A percentile compares a stretch with the other conserved stretches of the same genome.
phyloP scores from a whole-genome alignment of 306 rosid genomes.

The Gillenia trifoliata region DNA sequence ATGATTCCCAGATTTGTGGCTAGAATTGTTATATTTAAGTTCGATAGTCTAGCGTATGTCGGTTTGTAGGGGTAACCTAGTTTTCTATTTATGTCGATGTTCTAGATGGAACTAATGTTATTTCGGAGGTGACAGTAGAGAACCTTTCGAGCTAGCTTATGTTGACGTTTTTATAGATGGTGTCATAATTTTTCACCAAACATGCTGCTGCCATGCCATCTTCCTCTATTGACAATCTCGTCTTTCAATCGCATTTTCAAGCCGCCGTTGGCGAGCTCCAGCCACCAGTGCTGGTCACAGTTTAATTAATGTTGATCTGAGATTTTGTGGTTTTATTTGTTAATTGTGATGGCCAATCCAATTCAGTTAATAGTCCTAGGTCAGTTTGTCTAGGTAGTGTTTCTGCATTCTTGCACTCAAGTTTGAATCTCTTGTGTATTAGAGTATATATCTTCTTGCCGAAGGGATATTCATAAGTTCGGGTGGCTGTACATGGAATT shows the following conservation, averaged over 20 bases:
- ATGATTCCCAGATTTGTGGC: constrained; percentile 32
- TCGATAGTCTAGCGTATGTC: constrained; percentile 34
- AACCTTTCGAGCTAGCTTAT: constrained; percentile 28
- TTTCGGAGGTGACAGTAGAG: constrained; percentile 30
- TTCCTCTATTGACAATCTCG: not conserved
- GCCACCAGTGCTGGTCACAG: not conserved
- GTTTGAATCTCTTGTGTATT: too few species aligned
- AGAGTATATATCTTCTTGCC: too few species aligned
- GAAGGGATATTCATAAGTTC: too few species aligned
- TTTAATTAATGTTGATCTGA: not conserved
- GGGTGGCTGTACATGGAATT: too few species aligned
- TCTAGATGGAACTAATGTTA: constrained; percentile 34
- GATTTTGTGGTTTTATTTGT: not conserved
- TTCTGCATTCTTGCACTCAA: too few species aligned
- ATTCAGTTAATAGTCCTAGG: not conserved
- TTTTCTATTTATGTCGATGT: constrained; percentile 14
- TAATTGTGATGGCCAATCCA: not conserved
- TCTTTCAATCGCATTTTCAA: not conserved
- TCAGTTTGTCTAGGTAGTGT: too few species aligned
- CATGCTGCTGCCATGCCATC: not conserved
- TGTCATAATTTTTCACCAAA: constrained; percentile 7
- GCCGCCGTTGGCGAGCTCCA: not conserved
- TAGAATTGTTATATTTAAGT: constrained; percentile 34
- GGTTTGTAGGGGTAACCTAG: constrained; percentile 28
- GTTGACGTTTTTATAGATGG: constrained; percentile 17